Base-by-base conservation (phyloP, 148 eudicot genomes). In the Hydrangea macrophylla region DNA sequence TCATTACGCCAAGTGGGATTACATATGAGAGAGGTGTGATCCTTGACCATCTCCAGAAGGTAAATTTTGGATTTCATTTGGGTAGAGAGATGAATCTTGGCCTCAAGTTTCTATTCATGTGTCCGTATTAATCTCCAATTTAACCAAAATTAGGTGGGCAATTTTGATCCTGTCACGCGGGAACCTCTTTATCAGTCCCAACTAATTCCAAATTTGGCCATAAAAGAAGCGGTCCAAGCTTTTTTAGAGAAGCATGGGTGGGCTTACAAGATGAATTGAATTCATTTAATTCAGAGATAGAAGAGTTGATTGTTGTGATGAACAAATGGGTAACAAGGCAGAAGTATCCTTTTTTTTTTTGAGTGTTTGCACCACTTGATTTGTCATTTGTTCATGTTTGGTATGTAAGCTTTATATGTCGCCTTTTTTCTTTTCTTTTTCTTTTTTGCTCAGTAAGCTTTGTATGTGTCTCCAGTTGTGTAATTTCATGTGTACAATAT, bases 21-120 rank as follows among this genome's bases (percentile, higher is more conserved):
- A 85, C 99, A 31, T 95, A 95, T 64, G 99, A 95, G 76, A 80
- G 97, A 78, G 90, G 87, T 42, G 86, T 80, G 51, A 87, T 95
- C 74, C 84, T 87, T 65, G 88, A 90, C 0, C 96, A 94, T 78
- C 81, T 94, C 20, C 75, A 81, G 23, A 86, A 85, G 97, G 98
- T 90, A 61, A 63, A 53, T 5, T 40, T 58, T 65, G 17, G 15
- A 40, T 68, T 48, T 35, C 0, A 37, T 58, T 45, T 65, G 3
- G 15, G 4, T 22, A 0, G 65, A 33, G n/a, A n/a, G n/a, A n/a
- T 35, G 58, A 58, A 64, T 22, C 44, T 53, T 32, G 17, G 6
- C 2, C 23, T 15, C 7, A 5, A 48, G n/a, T 48, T 48, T 48
- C 20, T 9, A 48, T 17, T 2, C n/a, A 17, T 48, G 22, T n/a